These are phyloP conservation scores for Fistulinella prunicolor DNA, from an alignment of 768 basidiomycete species.

Conservation along the genomic window DNA sequence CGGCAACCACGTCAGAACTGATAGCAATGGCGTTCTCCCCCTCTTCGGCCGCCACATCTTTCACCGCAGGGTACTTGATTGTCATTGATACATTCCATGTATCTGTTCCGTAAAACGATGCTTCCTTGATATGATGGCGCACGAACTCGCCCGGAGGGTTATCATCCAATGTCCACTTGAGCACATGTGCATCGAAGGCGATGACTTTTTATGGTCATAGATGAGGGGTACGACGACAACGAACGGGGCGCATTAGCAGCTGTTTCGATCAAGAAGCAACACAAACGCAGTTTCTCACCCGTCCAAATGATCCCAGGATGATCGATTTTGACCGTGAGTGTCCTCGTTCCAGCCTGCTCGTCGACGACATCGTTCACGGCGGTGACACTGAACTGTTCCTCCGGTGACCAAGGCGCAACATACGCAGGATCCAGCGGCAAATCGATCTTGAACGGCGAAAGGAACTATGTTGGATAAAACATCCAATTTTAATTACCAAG, in stretches of 20 bases:
- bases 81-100: slow-evolving; percentile 73
- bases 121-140: slow-evolving; percentile 91
- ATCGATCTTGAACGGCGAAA: slow-evolving; percentile 79
- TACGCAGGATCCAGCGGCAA: slow-evolving; percentile 51
- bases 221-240: too few relatives aligned
- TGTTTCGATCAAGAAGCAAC: too few relatives aligned
- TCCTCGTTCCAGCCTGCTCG: slow-evolving; percentile 57
- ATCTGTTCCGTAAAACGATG: slow-evolving; percentile 77
- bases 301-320: slow-evolving; percentile 90
- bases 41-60: background rate
- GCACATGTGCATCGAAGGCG: slow-evolving; percentile 87
- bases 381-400: slow-evolving; percentile 48
- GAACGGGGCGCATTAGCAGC: too few relatives aligned
- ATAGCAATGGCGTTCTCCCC: too few relatives aligned
- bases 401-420: slow-evolving; percentile 46
- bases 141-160: slow-evolving; percentile 72
- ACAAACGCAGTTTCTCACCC: slow-evolving; percentile 38
- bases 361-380: slow-evolving; percentile 58
- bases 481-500: too few relatives aligned
- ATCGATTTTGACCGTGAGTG: slow-evolving; percentile 61
- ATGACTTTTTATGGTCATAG: slow-evolving; percentile 69
- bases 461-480: too few relatives aligned
- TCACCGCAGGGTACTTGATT: slow-evolving; percentile 45
- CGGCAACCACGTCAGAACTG: too few relatives aligned
- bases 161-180: slow-evolving; percentile 79